Conservation (phyloP, 179 eudicot genomes). For the Dionaea muscipula region DNA sequence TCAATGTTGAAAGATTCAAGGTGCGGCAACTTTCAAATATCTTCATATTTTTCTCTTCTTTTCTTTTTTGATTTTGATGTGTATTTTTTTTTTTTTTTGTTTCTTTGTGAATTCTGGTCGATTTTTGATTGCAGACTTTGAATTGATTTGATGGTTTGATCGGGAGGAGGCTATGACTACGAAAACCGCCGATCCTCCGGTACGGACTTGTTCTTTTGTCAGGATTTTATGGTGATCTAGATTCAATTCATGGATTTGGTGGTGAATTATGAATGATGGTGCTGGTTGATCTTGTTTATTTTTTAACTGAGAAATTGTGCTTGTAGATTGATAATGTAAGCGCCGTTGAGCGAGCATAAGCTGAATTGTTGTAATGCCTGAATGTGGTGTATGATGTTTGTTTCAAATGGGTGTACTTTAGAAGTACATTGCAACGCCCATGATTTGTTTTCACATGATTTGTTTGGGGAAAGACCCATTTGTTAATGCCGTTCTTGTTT, state of each 20-base stretch:
- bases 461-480: too few species aligned
- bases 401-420: background rate
- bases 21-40: too few species aligned
- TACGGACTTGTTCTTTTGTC: conserved; percentile 5
- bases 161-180: conserved; percentile 18
- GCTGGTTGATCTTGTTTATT: background rate
- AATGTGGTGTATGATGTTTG: background rate
- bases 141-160: conserved; percentile 10
- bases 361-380: background rate
- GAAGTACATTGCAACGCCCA: too few species aligned
- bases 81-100: background rate
- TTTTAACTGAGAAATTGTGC: background rate
- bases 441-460: too few species aligned
- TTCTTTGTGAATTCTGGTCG: conserved; percentile 1
- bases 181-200: conserved; percentile 13
- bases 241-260: background rate
- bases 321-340: background rate
- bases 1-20: too few species aligned
- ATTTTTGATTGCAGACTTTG: conserved; percentile 12
- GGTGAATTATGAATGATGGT: background rate
- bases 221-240: background rate
- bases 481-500: too few species aligned
- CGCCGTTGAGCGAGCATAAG: background rate
- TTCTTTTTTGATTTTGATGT: too few species aligned
- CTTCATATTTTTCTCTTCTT: too few species aligned